A percentile compares a stretch with the other conserved stretches of the same genome.
Evolutionary conservation across 73 alveolate species (phyloP).

Genomic region (Durusdinium trenchii): DNA sequence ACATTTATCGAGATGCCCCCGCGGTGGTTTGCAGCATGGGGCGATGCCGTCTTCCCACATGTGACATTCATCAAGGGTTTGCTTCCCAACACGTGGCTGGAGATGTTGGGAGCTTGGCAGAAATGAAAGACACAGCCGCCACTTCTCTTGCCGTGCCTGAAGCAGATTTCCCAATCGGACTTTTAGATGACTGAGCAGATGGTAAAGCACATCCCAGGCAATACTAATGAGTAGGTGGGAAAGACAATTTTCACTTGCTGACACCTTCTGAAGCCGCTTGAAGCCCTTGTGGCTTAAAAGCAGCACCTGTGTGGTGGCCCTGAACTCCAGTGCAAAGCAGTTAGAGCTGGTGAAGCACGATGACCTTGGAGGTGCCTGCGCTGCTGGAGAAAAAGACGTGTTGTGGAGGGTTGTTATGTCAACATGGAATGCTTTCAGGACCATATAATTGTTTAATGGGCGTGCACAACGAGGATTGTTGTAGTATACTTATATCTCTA

Average conservation of each 20-base stretch:
- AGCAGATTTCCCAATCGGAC: too few relatives aligned
- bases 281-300: not conserved
- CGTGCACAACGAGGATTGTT: not conserved
- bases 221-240: not conserved
- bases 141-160: too few relatives aligned
- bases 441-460: not conserved
- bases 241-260: too few relatives aligned
- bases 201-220: not conserved
- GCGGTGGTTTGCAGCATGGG: constrained; percentile 58
- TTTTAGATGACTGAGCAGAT: not conserved
- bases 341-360: not conserved
- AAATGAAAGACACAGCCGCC: not conserved
- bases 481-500: not conserved
- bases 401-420: not conserved
- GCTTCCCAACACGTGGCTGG: not conserved
- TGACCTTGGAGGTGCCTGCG: not conserved
- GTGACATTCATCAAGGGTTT: not conserved
- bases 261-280: not conserved
- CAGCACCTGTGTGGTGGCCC: not conserved
- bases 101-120: not conserved
- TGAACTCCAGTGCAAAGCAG: not conserved
- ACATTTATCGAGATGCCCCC: not conserved
- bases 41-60: constrained; percentile 7
- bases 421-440: not conserved
- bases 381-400: not conserved